These are phyloP conservation scores for Pulveroboletus sp. DNA, from an alignment of 768 basidiomycete species.

Conservation along the genomic window DNA sequence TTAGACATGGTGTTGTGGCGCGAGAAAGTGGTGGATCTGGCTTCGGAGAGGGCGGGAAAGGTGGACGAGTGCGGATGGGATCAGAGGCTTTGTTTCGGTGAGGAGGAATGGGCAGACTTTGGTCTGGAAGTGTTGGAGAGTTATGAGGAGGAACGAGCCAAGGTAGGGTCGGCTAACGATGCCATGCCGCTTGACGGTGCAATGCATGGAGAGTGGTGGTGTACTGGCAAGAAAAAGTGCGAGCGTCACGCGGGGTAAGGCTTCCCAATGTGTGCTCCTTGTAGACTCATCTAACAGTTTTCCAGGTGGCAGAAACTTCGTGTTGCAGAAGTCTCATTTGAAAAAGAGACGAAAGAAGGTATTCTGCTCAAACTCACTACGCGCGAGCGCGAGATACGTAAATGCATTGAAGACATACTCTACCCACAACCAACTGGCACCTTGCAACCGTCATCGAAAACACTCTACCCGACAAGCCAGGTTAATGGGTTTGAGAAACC, in stretches of 20 bases:
- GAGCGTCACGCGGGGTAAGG: conserved; percentile 74
- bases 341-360: conserved; percentile 72
- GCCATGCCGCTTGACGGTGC: conserved; percentile 37
- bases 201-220: conserved; percentile 67
- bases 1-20: conserved; percentile 70
- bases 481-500: conserved; percentile 46
- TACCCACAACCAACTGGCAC: conserved; percentile 43
- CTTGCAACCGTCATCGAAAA: conserved; percentile 31
- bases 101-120: conserved; percentile 72
- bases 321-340: conserved; percentile 63
- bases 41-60: conserved; percentile 60
- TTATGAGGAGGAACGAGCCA: conserved; percentile 51
- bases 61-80: conserved; percentile 85
- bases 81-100: conserved; percentile 76
- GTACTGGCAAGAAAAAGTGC: conserved; percentile 68
- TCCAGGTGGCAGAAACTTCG: conserved; percentile 79
- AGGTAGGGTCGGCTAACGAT: conserved; percentile 32
- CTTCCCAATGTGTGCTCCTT: not conserved
- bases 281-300: conserved; percentile 5
- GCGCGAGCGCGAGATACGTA: conserved; percentile 74
- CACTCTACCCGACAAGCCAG: conserved; percentile 35
- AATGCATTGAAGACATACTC: conserved; percentile 69
- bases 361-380: conserved; percentile 63
- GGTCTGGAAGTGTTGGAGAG: conserved; percentile 64
- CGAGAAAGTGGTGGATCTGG: conserved; percentile 63